Evolutionary conservation across 2,329 filamentous ascomycete species (phyloP).

Genomic region (Clarireedia monteithiana): DNA sequence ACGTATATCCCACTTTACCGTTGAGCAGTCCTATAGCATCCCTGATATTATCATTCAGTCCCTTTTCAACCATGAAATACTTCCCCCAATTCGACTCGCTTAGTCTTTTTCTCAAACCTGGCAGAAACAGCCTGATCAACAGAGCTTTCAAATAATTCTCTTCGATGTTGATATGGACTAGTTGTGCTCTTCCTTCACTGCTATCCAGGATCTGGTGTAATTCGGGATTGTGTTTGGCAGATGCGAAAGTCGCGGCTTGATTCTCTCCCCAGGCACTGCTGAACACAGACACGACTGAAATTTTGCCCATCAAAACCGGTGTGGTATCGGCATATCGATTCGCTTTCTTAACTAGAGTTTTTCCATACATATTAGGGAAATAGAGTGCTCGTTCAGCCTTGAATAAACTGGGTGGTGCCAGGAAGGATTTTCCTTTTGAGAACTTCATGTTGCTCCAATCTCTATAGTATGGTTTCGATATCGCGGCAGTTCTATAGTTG

Average conservation of each 20-base stretch:
- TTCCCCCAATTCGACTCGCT: conserved; percentile 46
- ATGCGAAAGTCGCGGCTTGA: conserved; percentile 68
- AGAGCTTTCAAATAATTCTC: conserved; percentile 63
- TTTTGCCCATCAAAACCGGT: conserved; percentile 59
- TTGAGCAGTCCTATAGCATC: conserved; percentile 69
- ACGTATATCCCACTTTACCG: conserved; percentile 79
- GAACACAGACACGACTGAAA: conserved; percentile 75
- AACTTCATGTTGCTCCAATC: conserved; percentile 82
- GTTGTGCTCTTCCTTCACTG: conserved; percentile 53
- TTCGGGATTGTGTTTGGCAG: conserved; percentile 57
- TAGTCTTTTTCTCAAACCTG: conserved; percentile 42
- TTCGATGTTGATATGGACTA: conserved; percentile 83
- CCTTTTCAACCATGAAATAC: conserved; percentile 54
- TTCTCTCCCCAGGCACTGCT: conserved; percentile 78
- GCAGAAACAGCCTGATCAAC: conserved; percentile 50
- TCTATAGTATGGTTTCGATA: conserved; percentile 86
- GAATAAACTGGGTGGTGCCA: conserved; percentile 79
- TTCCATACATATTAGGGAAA: conserved; percentile 86
- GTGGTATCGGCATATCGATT: conserved; percentile 59
- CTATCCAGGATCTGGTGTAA: conserved; percentile 54
- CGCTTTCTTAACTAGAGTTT: conserved; percentile 57
- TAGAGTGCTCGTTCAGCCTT: conserved; percentile 74
- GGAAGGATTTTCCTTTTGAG: conserved; percentile 86
- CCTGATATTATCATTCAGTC: conserved; percentile 51
- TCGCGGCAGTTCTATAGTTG: conserved; percentile 55